phyloP scores from a whole-genome alignment of 257 asterid species.

The Cynanchum wilfordii region DNA sequence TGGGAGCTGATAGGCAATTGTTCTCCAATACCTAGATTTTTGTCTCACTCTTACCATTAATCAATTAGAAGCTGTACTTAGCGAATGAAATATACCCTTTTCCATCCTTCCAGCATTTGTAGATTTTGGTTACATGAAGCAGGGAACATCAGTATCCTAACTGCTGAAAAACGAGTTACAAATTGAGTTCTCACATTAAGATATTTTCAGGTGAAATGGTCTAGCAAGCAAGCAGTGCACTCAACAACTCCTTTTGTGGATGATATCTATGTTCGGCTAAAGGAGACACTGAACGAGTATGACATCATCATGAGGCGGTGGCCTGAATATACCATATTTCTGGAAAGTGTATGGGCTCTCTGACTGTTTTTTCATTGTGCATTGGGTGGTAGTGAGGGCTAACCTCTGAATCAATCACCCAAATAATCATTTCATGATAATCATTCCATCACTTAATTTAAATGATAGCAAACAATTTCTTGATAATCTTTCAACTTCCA shows the following conservation, averaged over 20 bases:
- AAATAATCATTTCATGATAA: not conserved
- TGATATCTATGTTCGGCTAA: slow-evolving; percentile 62
- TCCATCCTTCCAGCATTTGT: not conserved
- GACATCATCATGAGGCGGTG: slow-evolving; percentile 80
- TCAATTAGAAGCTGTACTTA: not conserved
- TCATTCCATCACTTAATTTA: not conserved
- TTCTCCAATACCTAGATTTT: not conserved
- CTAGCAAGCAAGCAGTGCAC: slow-evolving; percentile 41
- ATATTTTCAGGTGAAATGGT: slow-evolving; percentile 52
- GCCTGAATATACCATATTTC: slow-evolving; percentile 78
- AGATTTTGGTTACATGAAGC: not conserved
- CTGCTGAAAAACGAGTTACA: not conserved
- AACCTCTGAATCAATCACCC: not conserved
- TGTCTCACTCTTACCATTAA: not conserved
- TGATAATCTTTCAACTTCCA: not conserved
- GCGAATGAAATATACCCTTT: not conserved
- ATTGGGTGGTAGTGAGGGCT: not conserved
- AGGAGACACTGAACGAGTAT: slow-evolving; percentile 70
- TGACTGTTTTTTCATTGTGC: not conserved
- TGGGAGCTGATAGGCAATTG: not conserved
- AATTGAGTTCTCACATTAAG: slow-evolving; percentile 5
- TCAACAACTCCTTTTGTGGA: slow-evolving; percentile 67
- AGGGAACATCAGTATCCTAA: not conserved
- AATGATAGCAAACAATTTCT: not conserved
- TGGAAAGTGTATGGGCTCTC: slow-evolving; percentile 59